Base-by-base conservation (phyloP, 2,329 filamentous ascomycete species). In the Fusarium sambucinum region DNA sequence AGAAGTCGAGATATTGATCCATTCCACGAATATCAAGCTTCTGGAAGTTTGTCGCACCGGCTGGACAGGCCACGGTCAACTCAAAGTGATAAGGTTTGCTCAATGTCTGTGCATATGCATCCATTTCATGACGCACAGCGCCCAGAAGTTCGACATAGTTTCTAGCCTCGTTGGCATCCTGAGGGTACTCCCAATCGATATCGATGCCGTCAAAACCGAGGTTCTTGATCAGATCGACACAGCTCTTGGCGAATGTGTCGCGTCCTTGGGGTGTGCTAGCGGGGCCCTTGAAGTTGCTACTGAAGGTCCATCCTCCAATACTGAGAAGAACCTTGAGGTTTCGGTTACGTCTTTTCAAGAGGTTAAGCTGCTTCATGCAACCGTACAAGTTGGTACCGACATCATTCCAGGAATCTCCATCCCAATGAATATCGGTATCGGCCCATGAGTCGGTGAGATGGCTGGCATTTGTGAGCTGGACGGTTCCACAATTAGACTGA, bases 281-380 rank as follows among this genome's bases (percentile, higher is more conserved):
- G 0, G 93, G 91, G 29, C 80, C 81, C n/a, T 87, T 85, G 79
- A 97, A 96, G 81, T 97, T 96, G 77, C 87, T 83, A 66, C 90
- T 92, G 78, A 97, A 97, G 0, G 94, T 97, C 94, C 94, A 97
- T 51, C 95, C 95, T 64, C 94, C 94, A 65, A 97, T 92, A 55
- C 91, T 94, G 6, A 97, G 86, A 14, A 97, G 85, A 5, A 96
- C 83, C 78, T 97, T 97, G 64, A 97, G 84, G 71, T 94, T 90
- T 47, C 93, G 90, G 78, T 97, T 92, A 65, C 86, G 84, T 68
- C 88, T 87, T 83, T 97, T 97, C 45, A 94, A 86, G 2, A 97
- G 83, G 77, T 92, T 93, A 35, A 97, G 86, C 80, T 97, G 93
- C 82, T 97, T 97, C 68, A 96, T 79, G 77, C 92, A 95, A 52